Evolutionary conservation across 1,284 basidiomycete species (phyloP).

Genomic region (Erythrobasidium hasegawianum): DNA sequence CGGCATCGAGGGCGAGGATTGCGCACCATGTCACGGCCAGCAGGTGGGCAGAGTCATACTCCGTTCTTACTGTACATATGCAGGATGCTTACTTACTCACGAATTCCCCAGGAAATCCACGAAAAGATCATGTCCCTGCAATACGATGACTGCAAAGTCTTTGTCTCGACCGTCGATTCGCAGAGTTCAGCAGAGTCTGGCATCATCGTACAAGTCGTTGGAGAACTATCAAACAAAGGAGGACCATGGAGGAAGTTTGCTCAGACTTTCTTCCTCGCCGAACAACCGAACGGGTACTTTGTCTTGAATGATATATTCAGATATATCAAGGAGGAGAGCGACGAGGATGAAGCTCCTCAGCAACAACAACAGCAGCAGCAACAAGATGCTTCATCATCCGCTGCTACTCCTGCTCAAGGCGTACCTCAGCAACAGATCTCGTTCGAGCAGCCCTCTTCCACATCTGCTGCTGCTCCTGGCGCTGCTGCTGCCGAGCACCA

Average conservation of each 20-base stretch:
- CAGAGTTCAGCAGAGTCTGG: conserved; percentile 84
- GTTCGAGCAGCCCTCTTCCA: no score
- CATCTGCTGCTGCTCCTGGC: no score
- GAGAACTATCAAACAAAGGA: conserved; percentile 90
- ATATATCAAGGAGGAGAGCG: conserved; percentile 91
- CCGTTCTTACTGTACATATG: no score
- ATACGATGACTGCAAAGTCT: conserved; percentile 88
- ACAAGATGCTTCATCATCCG: conserved; percentile 36
- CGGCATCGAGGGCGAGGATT: conserved; percentile 90
- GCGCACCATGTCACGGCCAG: conserved; percentile 82
- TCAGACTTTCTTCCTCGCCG: conserved; percentile 99
- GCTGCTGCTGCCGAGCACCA: conserved; percentile 23
- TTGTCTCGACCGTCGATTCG: conserved; percentile 51
- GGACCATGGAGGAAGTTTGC: conserved; percentile 93
- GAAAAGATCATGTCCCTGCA: conserved; percentile 88
- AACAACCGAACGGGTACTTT: conserved; percentile 98
- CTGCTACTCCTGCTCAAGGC: conserved; percentile 40
- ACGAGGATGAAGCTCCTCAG: conserved; percentile 57
- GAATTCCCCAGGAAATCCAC: conserved; percentile 95
- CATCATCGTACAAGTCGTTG: conserved; percentile 98
- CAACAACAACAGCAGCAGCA: conserved; percentile 41
- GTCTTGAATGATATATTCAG: conserved; percentile 99
- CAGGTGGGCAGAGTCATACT: no score
- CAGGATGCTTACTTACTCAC: no score
- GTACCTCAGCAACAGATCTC: conserved; percentile 38